A percentile compares a stretch with the other conserved stretches of the same genome.
Conservation (phyloP, 2,329 filamentous ascomycete species). For the Pseudogymnoascus sp. region DNA sequence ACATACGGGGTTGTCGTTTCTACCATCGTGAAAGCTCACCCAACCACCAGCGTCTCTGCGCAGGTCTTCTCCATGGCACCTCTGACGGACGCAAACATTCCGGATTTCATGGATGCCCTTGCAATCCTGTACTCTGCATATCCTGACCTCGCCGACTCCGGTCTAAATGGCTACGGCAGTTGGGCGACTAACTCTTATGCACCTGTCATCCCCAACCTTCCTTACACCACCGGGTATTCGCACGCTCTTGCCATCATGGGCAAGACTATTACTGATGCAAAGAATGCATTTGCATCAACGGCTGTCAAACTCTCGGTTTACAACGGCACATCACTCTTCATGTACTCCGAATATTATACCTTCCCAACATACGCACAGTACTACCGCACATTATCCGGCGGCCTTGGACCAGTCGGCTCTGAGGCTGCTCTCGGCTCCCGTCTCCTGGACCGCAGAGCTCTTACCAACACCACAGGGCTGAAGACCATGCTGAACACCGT, state of each 20-base stretch:
- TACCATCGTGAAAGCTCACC: conserved; percentile 35
- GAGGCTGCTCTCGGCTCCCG: conserved; percentile 22
- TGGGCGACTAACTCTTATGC: conserved; percentile 25
- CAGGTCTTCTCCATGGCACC: conserved; percentile 23
- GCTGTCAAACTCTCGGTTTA: conserved; percentile 13
- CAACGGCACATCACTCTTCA: conserved; percentile 19
- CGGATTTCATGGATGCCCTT: conserved; percentile 23
- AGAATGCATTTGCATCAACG: conserved; percentile 18
- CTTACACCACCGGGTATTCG: conserved; percentile 23
- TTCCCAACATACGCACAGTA: conserved; percentile 25
- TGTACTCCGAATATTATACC: conserved; percentile 14
- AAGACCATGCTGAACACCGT: conserved; percentile 23
- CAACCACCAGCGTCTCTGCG: conserved; percentile 25
- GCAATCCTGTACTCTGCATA: conserved; percentile 27
- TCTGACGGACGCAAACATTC: conserved; percentile 20
- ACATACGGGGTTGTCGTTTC: conserved; percentile 31
- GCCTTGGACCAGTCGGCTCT: conserved; percentile 16
- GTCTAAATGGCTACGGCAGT: conserved; percentile 23
- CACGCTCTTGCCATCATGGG: conserved; percentile 27
- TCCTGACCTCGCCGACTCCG: conserved; percentile 27
- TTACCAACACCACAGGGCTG: conserved; percentile 17
- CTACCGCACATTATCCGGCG: conserved; percentile 22
- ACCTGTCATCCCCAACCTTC: conserved; percentile 19
- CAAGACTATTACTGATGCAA: conserved; percentile 21
- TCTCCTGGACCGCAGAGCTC: conserved; percentile 21